phyloP scores from a whole-genome alignment of 2,329 filamentous ascomycete genomes.

The Gliomastix tumulicola region DNA sequence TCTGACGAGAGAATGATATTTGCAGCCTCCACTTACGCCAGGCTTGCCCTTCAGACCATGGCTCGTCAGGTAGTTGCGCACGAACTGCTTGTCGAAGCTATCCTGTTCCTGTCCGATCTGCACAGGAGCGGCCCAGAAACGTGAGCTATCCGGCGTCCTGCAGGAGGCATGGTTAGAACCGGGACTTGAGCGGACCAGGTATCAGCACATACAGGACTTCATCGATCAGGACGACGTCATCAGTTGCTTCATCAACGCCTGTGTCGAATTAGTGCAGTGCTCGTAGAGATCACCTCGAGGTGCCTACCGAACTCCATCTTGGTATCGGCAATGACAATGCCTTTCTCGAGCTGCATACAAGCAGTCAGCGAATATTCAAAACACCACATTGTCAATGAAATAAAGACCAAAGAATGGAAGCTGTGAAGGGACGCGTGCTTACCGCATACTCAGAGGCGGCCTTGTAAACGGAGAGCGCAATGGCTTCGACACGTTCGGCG shows the following conservation, averaged over 20 bases:
- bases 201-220: conserved; percentile 53
- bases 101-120: conserved; percentile 67
- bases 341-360: conserved; percentile 22
- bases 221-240: conserved; percentile 47
- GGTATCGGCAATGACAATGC: conserved; percentile 34
- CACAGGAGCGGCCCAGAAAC: conserved; percentile 75
- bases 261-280: too few species aligned
- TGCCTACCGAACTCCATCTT: conserved; percentile 37
- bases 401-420: too few species aligned
- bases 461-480: conserved; percentile 23
- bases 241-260: conserved; percentile 44
- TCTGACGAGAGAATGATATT: too few species aligned
- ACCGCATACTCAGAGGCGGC: conserved; percentile 56
- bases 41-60: conserved; percentile 47
- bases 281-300: too few species aligned
- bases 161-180: conserved; percentile 45
- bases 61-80: conserved; percentile 74
- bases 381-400: too few species aligned
- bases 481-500: conserved; percentile 18
- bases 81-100: conserved; percentile 82
- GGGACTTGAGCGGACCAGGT: too few species aligned
- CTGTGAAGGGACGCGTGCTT: too few species aligned
- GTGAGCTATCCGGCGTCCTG: conserved; percentile 73
- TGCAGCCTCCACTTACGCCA: too few species aligned
- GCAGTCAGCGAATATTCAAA: too few species aligned